These are phyloP conservation scores for Saccharomycopsis malanga DNA, from an alignment of 805 yeast genomes.

Conservation along the genomic window DNA sequence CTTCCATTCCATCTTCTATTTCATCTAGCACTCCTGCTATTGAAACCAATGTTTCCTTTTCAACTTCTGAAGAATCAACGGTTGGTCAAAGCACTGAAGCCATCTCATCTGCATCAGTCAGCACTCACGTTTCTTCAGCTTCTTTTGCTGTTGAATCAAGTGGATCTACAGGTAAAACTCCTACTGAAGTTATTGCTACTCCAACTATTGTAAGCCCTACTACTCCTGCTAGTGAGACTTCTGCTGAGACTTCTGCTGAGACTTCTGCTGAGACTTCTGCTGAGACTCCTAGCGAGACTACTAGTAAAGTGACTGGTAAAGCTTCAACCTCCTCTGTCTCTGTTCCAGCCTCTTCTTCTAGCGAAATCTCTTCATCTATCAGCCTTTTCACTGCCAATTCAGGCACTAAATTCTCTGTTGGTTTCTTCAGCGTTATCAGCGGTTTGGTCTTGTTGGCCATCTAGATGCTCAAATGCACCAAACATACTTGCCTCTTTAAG, in stretches of 20 bases:
- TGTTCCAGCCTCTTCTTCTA: background rate
- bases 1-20: background rate
- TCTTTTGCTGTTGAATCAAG: constrained; percentile 20
- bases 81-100: too few relatives aligned
- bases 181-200: too few relatives aligned
- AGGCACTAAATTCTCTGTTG: background rate
- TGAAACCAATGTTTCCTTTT: background rate
- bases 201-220: constrained; percentile 14
- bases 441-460: background rate
- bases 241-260: constrained; percentile 3
- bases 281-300: too few relatives aligned
- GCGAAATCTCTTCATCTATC: background rate
- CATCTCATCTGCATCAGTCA: constrained; percentile 1
- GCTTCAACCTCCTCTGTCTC: constrained; percentile 16
- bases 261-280: constrained; percentile 1
- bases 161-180: too few relatives aligned
- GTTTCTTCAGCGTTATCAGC: background rate
- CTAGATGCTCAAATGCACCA: too few relatives aligned
- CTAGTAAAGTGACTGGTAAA: background rate
- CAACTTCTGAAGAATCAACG: background rate
- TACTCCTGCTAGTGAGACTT: constrained; percentile 12
- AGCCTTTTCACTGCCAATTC: background rate
- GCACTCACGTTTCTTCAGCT: constrained; percentile 20
- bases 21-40: background rate
- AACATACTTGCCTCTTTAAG: too few relatives aligned